Conservation (phyloP, 495 filamentous ascomycete species). For the Penicillium pancosmium region DNA sequence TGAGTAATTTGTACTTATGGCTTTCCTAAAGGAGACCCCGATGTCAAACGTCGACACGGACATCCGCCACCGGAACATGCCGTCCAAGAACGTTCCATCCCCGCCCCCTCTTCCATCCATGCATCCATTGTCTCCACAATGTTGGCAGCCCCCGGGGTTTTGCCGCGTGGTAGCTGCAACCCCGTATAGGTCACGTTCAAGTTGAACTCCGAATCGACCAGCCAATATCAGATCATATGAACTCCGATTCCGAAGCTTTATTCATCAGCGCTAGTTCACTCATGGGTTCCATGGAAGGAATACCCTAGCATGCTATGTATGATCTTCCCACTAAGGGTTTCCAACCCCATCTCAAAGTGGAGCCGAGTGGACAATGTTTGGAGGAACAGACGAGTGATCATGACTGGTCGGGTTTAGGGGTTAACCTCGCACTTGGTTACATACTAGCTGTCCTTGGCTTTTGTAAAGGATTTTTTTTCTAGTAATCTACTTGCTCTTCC, state of each 20-base stretch:
- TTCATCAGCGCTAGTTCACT: background rate
- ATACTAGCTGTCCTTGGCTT: background rate
- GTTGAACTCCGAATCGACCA: background rate
- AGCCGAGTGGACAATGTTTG: slow-evolving; percentile 9
- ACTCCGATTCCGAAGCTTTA: slow-evolving; percentile 1
- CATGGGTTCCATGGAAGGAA: background rate
- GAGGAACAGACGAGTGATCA: background rate
- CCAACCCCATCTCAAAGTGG: slow-evolving; percentile 4
- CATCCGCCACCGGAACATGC: background rate
- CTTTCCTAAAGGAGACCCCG: background rate
- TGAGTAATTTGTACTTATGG: background rate
- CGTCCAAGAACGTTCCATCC: background rate
- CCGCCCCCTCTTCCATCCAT: background rate
- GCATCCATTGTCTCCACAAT: background rate
- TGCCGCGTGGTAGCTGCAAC: slow-evolving; percentile 3
- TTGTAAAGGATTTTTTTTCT: background rate
- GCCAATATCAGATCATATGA: background rate
- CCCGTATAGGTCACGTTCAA: background rate
- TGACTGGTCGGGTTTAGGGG: slow-evolving; percentile 9
- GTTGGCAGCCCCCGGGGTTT: background rate
- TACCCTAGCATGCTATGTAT: background rate
- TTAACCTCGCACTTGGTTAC: background rate
- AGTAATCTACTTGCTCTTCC: background rate
- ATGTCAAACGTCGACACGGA: background rate
- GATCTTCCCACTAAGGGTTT: background rate